These are phyloP conservation scores for Nymphaea colorata DNA, from an alignment of 164 flowering plant species.

Conservation along the genomic window DNA sequence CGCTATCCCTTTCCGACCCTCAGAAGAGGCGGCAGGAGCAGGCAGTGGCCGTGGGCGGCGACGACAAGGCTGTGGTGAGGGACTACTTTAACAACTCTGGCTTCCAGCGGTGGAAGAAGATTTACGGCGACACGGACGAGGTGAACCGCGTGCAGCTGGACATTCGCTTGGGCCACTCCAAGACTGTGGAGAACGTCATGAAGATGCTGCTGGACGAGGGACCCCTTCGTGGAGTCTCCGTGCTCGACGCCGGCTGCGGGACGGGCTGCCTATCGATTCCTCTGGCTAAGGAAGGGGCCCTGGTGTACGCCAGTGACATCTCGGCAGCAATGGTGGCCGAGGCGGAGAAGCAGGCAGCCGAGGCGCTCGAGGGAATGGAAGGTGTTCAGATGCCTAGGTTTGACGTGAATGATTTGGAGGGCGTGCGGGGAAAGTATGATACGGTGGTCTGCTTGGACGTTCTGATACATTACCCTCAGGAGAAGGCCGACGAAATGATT, in stretches of 20 bases:
- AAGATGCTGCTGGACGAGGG: conserved; percentile 67
- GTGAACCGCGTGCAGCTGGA: conserved; percentile 84
- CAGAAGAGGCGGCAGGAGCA: conserved; percentile 71
- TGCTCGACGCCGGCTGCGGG: conserved; percentile 97
- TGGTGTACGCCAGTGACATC: conserved; percentile 80
- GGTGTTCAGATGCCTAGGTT: conserved; percentile 54
- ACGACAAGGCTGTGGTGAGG: conserved; percentile 92
- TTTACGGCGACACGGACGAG: conserved; percentile 91
- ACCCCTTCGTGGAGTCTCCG: conserved; percentile 49
- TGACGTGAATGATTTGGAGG: conserved; percentile 78
- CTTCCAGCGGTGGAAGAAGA: conserved; percentile 90
- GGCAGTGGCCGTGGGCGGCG: conserved; percentile 94
- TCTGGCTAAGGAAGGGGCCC: conserved; percentile 73
- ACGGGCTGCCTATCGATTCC: conserved; percentile 81
- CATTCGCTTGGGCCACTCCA: conserved; percentile 83
- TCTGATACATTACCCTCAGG: conserved; percentile 93
- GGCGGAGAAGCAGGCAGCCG: conserved; percentile 70
- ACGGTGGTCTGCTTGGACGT: conserved; percentile 92
- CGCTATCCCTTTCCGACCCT: conserved; percentile 70
- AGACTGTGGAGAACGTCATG: conserved; percentile 63
- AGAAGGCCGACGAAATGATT: conserved; percentile 91
- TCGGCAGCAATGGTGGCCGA: conserved; percentile 96
- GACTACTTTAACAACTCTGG: conserved; percentile 87
- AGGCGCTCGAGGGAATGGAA: conserved; percentile 17
- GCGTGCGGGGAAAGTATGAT: conserved; percentile 67